phyloP scores from a whole-genome alignment of 2,329 filamentous ascomycete genomes.

The Penicillium sp. region DNA sequence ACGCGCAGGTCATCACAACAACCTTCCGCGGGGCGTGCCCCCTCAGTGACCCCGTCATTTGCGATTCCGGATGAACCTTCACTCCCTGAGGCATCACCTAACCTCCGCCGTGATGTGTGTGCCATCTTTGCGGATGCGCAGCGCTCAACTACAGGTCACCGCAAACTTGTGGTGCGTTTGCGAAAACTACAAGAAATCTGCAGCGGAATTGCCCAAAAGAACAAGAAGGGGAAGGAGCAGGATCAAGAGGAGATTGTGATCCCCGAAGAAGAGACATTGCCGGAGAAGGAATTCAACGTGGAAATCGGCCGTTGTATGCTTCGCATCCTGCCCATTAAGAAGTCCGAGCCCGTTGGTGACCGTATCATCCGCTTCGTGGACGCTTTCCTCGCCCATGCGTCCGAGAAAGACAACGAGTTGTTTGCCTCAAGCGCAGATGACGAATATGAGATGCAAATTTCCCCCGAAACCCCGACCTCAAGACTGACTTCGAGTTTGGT shows the following conservation, averaged over 20 bases:
- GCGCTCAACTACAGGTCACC: slow-evolving; percentile 82
- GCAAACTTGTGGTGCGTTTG: slow-evolving; percentile 83
- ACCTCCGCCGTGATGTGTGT: slow-evolving; percentile 72
- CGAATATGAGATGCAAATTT: slow-evolving; percentile 67
- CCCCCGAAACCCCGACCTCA: slow-evolving; percentile 80
- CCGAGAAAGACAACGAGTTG: slow-evolving; percentile 68
- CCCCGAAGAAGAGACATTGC: slow-evolving; percentile 63
- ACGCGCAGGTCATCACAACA: slow-evolving; percentile 47
- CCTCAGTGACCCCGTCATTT: slow-evolving; percentile 38
- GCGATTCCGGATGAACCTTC: slow-evolving; percentile 64
- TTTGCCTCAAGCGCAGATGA: slow-evolving; percentile 62
- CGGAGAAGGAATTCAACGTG: slow-evolving; percentile 81
- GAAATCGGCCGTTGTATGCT: slow-evolving; percentile 83
- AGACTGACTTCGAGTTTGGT: slow-evolving; percentile 76
- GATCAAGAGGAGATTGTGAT: slow-evolving; percentile 48
- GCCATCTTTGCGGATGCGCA: slow-evolving; percentile 78
- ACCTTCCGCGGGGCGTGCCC: slow-evolving; percentile 84
- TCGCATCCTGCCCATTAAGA: slow-evolving; percentile 82
- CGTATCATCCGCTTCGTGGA: slow-evolving; percentile 81
- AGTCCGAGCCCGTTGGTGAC: slow-evolving; percentile 85
- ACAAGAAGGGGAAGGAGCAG: slow-evolving; percentile 49
- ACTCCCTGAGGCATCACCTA: slow-evolving; percentile 43
- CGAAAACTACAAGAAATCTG: slow-evolving; percentile 90
- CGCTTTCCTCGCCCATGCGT: slow-evolving; percentile 74
- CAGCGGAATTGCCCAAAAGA: slow-evolving; percentile 55